A percentile compares a stretch with the other conserved stretches of the same genome.
phyloP scores from a whole-genome alignment of 2,329 filamentous ascomycete genomes.

The Sporothrix inflata region DNA sequence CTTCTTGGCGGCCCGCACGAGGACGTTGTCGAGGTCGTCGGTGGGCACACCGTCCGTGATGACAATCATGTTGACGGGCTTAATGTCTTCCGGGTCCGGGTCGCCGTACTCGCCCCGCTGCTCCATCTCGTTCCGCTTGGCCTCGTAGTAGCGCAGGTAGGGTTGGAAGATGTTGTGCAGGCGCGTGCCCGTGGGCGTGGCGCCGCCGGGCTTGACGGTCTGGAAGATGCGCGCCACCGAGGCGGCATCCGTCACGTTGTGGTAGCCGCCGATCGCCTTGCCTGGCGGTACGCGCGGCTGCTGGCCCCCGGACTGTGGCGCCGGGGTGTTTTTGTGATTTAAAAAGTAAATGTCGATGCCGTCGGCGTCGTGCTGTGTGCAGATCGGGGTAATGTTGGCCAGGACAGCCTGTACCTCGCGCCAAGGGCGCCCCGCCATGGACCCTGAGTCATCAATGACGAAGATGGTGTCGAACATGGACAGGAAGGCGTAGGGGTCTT shows the following conservation, averaged over 20 bases:
- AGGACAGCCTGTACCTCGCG: conserved; percentile 72
- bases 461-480: conserved; percentile 82
- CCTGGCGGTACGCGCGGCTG: conserved; percentile 40
- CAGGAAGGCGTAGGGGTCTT: conserved; percentile 78
- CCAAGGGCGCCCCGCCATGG: conserved; percentile 82
- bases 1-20: conserved; percentile 68
- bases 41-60: conserved; percentile 85
- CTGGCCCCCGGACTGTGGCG: conserved; percentile 30
- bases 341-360: conserved; percentile 93
- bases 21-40: conserved; percentile 74
- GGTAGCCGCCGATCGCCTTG: conserved; percentile 59
- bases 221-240: conserved; percentile 72
- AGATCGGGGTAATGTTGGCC: conserved; percentile 76
- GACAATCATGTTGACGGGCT: conserved; percentile 88
- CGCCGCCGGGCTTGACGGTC: conserved; percentile 64
- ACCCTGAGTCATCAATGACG: conserved; percentile 88
- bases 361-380: conserved; percentile 76
- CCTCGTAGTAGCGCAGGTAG: conserved; percentile 64
- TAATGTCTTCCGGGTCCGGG: conserved; percentile 51
- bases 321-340: conserved; percentile 60
- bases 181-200: conserved; percentile 75
- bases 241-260: conserved; percentile 61
- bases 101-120: conserved; percentile 40
- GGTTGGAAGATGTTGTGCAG: conserved; percentile 72
- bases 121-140: conserved; percentile 35